Conservation (phyloP, 768 basidiomycete species). For the Leccinum incarnatum region DNA sequence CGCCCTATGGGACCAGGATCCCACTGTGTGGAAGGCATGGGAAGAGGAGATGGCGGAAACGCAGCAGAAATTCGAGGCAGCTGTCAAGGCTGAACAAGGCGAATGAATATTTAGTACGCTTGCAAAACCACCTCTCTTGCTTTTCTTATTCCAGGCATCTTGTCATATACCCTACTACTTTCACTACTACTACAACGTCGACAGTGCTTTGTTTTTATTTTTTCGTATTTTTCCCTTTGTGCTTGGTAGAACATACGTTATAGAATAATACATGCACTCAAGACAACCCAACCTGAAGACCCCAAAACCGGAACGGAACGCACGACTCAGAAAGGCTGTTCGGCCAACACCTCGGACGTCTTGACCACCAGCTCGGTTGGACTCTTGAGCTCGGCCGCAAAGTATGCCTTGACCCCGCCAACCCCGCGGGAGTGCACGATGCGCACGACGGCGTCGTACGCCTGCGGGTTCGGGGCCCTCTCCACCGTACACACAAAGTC, state of each 20-base stretch:
- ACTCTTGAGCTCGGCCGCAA: constrained; percentile 48
- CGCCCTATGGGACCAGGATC: constrained; percentile 34
- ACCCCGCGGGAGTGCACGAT: constrained; percentile 43
- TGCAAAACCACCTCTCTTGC: neutral
- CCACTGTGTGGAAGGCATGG: constrained; percentile 42
- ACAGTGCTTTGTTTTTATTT: neutral
- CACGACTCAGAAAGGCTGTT: constrained; percentile 47
- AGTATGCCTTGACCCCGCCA: constrained; percentile 49
- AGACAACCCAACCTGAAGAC: neutral
- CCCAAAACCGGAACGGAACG: neutral
- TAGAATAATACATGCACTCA: neutral
- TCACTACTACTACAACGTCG: neutral
- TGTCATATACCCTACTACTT: neutral
- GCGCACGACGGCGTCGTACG: constrained; percentile 41
- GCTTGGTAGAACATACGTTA: neutral
- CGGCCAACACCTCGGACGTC: constrained; percentile 49
- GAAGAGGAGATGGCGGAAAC: constrained; percentile 40
- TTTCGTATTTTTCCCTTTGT: neutral
- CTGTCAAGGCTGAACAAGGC: neutral
- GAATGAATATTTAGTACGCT: neutral
- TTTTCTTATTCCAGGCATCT: neutral
- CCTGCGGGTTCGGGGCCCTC: constrained; percentile 31
- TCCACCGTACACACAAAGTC: constrained; percentile 48
- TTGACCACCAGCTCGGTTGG: constrained; percentile 50
- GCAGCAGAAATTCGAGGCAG: constrained; percentile 32